Base-by-base conservation (phyloP, 805 yeast genomes). In the Babjeviella inositovora region DNA sequence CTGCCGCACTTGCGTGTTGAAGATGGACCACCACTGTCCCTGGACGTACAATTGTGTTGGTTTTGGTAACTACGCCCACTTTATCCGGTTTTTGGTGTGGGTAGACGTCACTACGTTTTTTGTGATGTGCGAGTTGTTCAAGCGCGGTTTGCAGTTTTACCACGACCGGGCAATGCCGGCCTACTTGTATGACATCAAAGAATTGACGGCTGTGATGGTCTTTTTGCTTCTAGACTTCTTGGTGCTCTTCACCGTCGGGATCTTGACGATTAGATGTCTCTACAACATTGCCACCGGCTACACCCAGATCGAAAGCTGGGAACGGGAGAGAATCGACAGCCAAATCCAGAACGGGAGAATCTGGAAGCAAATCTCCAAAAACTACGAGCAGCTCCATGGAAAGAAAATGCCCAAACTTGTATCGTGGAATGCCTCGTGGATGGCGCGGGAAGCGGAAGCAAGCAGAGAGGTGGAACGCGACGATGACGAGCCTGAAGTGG, bases 31-130 rank as follows among this genome's bases (percentile, higher is more conserved):
- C 42, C 95, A 84, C 48, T 57, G 75, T 41, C 94, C 95, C 0
- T 85, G 95, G 95, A 81, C 93, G 0, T 64, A 68, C 44, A 85
- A 80, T 40, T 85, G 95, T 40, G 87, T 85, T 11, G 96, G 96
- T 0, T 70, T 68, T 39, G 43, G 46, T 0, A 85, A 85, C 39
- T 55, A 68, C 43, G 81, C 93, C 0, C 85, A 80, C 41, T 85
- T 85, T 41, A 36, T 77, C 31, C 53, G 95, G 25, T 85, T 85
- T 39, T 38, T 85, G 17, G 35, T 58, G 7, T 73, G 84, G 77
- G 72, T 79, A 2, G 42, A 64, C 11, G 37, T 58, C 16, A 53
- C 71, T 1, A 59, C 74, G 1, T 51, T 55, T 15, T 25, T n/a
- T 23, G 15, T 2, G 31, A 19, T 19, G 21, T 34, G 44, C 21